These are phyloP conservation scores for Solanum corneliomulleri DNA, from an alignment of 257 asterid genomes.

Conservation along the genomic window DNA sequence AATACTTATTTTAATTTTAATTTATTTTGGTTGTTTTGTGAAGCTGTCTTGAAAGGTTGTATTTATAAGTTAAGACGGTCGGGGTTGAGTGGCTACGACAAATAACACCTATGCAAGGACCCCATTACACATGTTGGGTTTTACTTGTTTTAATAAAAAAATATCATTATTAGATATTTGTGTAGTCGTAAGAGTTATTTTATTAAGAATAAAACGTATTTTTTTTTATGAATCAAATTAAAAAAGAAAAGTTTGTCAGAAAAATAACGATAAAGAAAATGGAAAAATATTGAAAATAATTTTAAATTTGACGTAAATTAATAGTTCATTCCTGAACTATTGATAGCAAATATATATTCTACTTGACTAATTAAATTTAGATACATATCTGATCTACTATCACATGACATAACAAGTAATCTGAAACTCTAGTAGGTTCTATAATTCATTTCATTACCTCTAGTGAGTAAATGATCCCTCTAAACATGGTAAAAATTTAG, in stretches of 20 bases:
- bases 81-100: background rate
- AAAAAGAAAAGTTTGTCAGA: no score
- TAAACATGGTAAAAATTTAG: background rate
- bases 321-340: background rate
- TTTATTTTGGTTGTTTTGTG: background rate
- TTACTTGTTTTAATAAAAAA: background rate
- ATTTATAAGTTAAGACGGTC: background rate
- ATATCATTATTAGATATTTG: no score
- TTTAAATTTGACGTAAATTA: background rate
- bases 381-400: no score
- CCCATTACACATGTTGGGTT: background rate
- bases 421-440: background rate
- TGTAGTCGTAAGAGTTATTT: no score
- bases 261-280: background rate
- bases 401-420: background rate
- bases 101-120: background rate
- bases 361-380: background rate
- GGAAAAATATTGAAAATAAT: no score
- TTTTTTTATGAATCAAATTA: no score
- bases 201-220: background rate
- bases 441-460: background rate
- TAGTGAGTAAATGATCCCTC: background rate
- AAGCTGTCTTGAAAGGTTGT: background rate
- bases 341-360: fast-evolving
- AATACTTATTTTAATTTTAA: background rate